These are phyloP conservation scores for Candida smagusa DNA, from an alignment of 1,139 yeast species.

Conservation along the genomic window DNA sequence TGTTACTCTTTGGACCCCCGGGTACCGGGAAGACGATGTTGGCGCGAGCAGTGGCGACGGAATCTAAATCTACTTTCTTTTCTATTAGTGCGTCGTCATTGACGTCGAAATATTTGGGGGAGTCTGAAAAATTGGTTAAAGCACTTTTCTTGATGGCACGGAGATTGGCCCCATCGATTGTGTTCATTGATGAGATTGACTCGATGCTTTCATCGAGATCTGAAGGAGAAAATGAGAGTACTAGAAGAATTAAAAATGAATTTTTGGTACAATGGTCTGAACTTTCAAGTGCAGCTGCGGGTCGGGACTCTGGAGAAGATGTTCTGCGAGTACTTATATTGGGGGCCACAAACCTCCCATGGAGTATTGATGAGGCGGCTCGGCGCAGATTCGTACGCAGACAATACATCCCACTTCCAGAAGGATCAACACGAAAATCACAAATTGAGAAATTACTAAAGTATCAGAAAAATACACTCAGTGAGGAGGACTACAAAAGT, in stretches of 20 bases:
- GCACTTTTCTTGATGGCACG: constrained; percentile 85
- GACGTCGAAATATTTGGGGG: constrained; percentile 91
- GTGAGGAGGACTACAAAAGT: constrained; percentile 58
- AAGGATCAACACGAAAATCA: constrained; percentile 70
- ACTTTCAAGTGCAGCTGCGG: constrained; percentile 89
- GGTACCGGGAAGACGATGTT: constrained; percentile 98
- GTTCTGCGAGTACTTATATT: constrained; percentile 73
- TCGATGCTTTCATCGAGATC: constrained; percentile 80
- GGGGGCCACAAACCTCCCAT: constrained; percentile 95
- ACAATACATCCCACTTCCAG: constrained; percentile 94
- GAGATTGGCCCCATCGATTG: constrained; percentile 87
- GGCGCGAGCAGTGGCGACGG: constrained; percentile 97
- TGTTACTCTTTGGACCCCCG: constrained; percentile 96
- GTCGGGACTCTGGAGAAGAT: constrained; percentile 46
- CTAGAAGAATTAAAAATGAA: constrained; percentile 89
- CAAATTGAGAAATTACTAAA: constrained; percentile 70
- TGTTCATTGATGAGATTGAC: constrained; percentile 95
- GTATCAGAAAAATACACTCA: constrained; percentile 72
- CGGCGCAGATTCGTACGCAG: constrained; percentile 89
- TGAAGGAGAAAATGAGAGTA: constrained; percentile 90
- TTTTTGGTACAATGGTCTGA: constrained; percentile 96
- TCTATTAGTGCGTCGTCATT: constrained; percentile 89
- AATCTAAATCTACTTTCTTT: constrained; percentile 90
- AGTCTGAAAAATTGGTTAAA: constrained; percentile 87
- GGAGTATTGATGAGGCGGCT: constrained; percentile 99